These are phyloP conservation scores for Pichia exigua DNA, from an alignment of 805 yeast species.

Conservation along the genomic window DNA sequence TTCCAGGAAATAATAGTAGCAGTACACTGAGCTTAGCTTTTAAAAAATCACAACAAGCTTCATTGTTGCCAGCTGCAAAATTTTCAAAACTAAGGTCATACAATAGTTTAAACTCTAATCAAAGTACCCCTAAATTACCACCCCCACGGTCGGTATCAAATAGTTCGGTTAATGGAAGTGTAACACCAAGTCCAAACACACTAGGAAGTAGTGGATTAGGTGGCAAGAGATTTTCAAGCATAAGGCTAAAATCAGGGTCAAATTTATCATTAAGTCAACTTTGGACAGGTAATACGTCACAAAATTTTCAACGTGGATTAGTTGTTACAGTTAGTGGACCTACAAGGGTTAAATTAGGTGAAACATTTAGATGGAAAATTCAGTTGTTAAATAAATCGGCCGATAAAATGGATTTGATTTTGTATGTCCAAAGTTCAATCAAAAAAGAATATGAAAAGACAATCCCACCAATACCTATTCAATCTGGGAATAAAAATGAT, in stretches of 20 bases:
- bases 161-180: background rate
- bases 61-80: slow-evolving; percentile 9
- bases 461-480: slow-evolving; percentile 30
- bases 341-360: slow-evolving; percentile 52
- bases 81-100: slow-evolving; percentile 16
- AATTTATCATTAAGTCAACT: slow-evolving; percentile 13
- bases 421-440: slow-evolving; percentile 35
- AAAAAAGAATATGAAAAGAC: slow-evolving; percentile 30
- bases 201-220: slow-evolving; percentile 4
- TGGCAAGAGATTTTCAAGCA: slow-evolving; percentile 9
- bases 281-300: slow-evolving; percentile 11
- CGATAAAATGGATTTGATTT: slow-evolving; percentile 43
- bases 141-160: slow-evolving; percentile 1
- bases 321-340: slow-evolving; percentile 54
- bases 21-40: background rate
- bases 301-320: slow-evolving; percentile 7
- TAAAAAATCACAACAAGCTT: background rate
- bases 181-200: background rate
- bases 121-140: slow-evolving; percentile 4
- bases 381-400: slow-evolving; percentile 56
- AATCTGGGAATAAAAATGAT: slow-evolving; percentile 17
- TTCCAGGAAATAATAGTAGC: slow-evolving; percentile 2
- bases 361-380: slow-evolving; percentile 52
- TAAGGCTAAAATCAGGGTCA: slow-evolving; percentile 17
- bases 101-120: slow-evolving; percentile 18